Evolutionary conservation across 2,329 filamentous ascomycete species (phyloP).

Genomic region (Berkeleyomyces rouxiae): DNA sequence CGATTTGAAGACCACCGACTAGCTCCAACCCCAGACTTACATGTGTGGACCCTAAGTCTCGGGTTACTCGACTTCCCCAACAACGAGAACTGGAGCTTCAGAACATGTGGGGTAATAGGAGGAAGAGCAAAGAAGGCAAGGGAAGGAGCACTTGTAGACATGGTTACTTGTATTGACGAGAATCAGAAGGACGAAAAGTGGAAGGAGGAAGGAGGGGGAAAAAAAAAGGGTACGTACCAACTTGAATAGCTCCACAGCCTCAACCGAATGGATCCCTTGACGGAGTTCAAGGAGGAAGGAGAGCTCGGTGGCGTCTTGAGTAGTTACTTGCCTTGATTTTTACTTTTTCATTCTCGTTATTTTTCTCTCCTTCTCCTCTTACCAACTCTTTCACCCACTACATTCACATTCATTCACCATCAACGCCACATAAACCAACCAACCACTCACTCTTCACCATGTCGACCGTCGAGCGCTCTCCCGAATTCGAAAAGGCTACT

Average conservation of each 20-base stretch:
- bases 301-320: neutral
- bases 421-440: conserved; percentile 3
- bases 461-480: conserved; percentile 21
- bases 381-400: neutral
- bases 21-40: too few relatives aligned
- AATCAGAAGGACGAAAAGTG: neutral
- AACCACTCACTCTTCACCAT: conserved; percentile 21
- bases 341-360: neutral
- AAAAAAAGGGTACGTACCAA: neutral
- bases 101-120: too few relatives aligned
- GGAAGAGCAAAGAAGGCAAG: neutral
- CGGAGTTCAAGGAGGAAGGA: neutral
- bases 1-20: too few relatives aligned
- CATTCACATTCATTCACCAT: neutral
- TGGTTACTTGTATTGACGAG: too few relatives aligned
- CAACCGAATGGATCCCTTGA: conserved; percentile 6
- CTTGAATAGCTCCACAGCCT: conserved; percentile 6
- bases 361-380: neutral
- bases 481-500: conserved; percentile 39
- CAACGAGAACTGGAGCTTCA: too few relatives aligned
- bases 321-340: neutral
- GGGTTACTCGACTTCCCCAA: too few relatives aligned
- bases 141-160: neutral
- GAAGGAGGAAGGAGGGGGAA: neutral
- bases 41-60: too few relatives aligned